Evolutionary conservation across 495 filamentous ascomycete genomes (phyloP).

Genomic region (Aspergillus funiculosus): DNA sequence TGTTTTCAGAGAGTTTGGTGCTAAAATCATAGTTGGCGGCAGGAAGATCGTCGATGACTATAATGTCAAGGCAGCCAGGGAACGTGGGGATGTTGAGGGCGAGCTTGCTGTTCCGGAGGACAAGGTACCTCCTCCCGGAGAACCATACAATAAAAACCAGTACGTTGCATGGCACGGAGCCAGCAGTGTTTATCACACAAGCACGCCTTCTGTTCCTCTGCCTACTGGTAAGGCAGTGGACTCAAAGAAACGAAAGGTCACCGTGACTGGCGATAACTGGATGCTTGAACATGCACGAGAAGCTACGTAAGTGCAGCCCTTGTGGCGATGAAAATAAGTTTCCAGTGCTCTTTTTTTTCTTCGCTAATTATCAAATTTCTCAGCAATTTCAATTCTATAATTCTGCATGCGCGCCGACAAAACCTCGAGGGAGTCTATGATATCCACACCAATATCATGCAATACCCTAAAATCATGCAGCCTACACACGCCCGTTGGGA

Average conservation of each 20-base stretch:
- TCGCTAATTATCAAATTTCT: slow-evolving; percentile 24
- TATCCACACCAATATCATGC: slow-evolving; percentile 84
- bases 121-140: slow-evolving; percentile 59
- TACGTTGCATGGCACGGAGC: slow-evolving; percentile 98
- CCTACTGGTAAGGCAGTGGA: slow-evolving; percentile 66
- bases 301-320: slow-evolving; percentile 59
- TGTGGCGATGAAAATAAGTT: not conserved
- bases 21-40: slow-evolving; percentile 87
- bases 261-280: slow-evolving; percentile 97
- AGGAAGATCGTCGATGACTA: slow-evolving; percentile 85
- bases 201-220: slow-evolving; percentile 67
- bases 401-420: slow-evolving; percentile 57
- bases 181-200: slow-evolving; percentile 87
- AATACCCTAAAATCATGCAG: slow-evolving; percentile 83
- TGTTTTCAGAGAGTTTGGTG: slow-evolving; percentile 94
- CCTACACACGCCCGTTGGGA: slow-evolving; percentile 82
- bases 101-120: slow-evolving; percentile 86
- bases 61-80: slow-evolving; percentile 68
- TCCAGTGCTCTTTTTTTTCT: too few species aligned
- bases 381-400: slow-evolving; percentile 74
- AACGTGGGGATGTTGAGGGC: slow-evolving; percentile 79
- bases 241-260: slow-evolving; percentile 73
- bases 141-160: slow-evolving; percentile 86
- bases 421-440: slow-evolving; percentile 80
- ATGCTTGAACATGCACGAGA: slow-evolving; percentile 89